Evolutionary conservation across 495 filamentous ascomycete genomes (phyloP).

Genomic region (Tuber umbilicatum): DNA sequence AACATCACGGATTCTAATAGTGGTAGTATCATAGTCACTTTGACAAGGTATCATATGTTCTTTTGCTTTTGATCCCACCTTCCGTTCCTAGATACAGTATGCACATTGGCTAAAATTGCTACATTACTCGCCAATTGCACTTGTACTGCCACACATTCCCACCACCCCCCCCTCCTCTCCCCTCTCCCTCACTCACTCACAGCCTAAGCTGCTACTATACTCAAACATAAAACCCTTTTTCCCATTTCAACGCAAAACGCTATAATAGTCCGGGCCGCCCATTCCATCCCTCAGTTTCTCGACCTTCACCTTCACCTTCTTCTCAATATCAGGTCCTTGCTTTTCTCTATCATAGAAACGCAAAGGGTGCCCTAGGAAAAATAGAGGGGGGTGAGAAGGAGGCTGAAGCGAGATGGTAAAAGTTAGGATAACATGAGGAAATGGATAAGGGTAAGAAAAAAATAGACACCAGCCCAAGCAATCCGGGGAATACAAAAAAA

Average conservation of each 20-base stretch:
- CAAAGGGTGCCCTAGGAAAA: background rate
- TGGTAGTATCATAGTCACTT: background rate
- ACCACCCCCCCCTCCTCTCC: no score
- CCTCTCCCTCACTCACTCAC: background rate
- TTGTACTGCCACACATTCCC: background rate
- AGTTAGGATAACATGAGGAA: constrained; percentile 8
- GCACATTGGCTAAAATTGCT: background rate
- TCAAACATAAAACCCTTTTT: background rate
- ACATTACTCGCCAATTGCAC: background rate
- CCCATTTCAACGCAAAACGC: constrained; percentile 1
- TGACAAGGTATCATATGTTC: background rate
- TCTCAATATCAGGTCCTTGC: background rate
- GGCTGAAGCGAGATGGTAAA: background rate
- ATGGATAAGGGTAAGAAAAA: constrained; percentile 14
- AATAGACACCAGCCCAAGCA: constrained; percentile 36
- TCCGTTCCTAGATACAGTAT: background rate
- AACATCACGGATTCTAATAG: background rate
- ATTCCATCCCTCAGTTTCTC: background rate
- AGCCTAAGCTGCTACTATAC: background rate
- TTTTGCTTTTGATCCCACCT: background rate
- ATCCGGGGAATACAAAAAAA: constrained; percentile 33
- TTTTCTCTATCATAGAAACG: background rate
- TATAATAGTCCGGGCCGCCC: background rate
- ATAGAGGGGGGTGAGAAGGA: background rate
- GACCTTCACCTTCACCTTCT: background rate